A percentile compares a stretch with the other conserved stretches of the same genome.
Evolutionary conservation across 148 eudicot genomes (phyloP).

Genomic region (Cornus controversa): DNA sequence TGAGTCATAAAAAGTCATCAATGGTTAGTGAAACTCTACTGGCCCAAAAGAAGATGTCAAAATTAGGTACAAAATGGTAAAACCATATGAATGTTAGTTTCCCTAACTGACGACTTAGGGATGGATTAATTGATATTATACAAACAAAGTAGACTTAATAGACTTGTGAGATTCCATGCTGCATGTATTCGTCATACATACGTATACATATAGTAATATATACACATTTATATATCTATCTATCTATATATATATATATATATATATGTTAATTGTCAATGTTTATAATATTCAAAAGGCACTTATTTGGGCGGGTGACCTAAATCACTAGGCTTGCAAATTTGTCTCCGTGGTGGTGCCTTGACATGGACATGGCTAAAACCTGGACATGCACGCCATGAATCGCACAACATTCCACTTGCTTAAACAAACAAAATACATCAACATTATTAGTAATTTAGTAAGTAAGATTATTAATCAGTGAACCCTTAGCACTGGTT

Average conservation of each 20-base stretch:
- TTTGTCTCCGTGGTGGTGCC: not conserved
- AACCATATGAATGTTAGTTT: constrained; percentile 9
- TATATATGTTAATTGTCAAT: not conserved
- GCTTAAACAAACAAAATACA: too few relatives aligned
- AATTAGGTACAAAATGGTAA: constrained; percentile 16
- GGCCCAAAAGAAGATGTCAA: constrained; percentile 13
- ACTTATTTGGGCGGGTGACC: constrained; percentile 6
- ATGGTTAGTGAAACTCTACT: constrained; percentile 20
- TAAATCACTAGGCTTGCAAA: constrained; percentile 8
- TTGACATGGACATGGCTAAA: constrained; percentile 13
- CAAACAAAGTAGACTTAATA: too few relatives aligned
- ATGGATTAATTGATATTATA: not conserved
- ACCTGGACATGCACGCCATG: constrained; percentile 10
- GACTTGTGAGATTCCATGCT: not conserved
- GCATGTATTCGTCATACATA: not conserved
- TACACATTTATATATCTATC: not conserved
- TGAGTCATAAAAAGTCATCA: constrained; percentile 4
- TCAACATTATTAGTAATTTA: too few relatives aligned
- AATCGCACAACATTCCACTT: not conserved
- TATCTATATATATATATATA: not conserved
- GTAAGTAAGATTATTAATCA: too few relatives aligned
- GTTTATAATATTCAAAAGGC: constrained; percentile 4
- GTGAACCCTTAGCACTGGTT: too few relatives aligned
- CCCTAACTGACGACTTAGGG: constrained; percentile 18
- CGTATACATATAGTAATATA: too few relatives aligned